phyloP scores from a whole-genome alignment of 192 early-diverging fungal genomes.

The Chytriomyces confervae region DNA sequence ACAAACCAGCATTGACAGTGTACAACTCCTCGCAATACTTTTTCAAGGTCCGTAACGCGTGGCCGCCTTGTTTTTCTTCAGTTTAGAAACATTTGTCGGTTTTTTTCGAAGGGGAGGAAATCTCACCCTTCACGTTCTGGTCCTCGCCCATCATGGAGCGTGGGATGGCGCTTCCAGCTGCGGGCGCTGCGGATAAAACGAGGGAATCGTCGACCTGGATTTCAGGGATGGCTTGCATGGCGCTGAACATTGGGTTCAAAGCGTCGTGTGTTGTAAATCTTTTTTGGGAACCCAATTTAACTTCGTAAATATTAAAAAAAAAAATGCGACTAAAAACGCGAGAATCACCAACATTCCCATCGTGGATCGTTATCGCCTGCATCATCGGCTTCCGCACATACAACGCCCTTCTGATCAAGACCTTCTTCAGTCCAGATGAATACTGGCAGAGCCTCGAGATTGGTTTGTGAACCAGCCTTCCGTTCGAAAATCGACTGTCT shows the following conservation, averaged over 20 bases:
- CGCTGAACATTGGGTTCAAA: background rate
- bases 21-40: conserved; percentile 54
- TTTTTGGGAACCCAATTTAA: background rate
- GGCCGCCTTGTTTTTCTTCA: conserved; percentile 42
- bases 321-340: background rate
- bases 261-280: background rate
- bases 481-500: too few relatives aligned
- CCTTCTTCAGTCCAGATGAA: conserved; percentile 93
- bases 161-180: background rate
- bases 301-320: background rate
- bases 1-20: conserved; percentile 38
- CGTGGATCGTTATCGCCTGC: background rate
- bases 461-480: background rate
- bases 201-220: conserved; percentile 15
- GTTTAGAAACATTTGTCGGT: background rate
- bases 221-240: conserved; percentile 11
- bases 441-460: conserved; percentile 97
- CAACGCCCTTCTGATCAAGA: conserved; percentile 69
- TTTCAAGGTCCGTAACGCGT: conserved; percentile 57
- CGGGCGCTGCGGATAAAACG: conserved; percentile 9
- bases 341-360: conserved; percentile 25
- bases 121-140: conserved; percentile 33
- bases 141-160: conserved; percentile 18
- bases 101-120: background rate
- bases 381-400: conserved; percentile 65